phyloP scores from a whole-genome alignment of 2,329 filamentous ascomycete species.

The Pseudocercospora cruenta region DNA sequence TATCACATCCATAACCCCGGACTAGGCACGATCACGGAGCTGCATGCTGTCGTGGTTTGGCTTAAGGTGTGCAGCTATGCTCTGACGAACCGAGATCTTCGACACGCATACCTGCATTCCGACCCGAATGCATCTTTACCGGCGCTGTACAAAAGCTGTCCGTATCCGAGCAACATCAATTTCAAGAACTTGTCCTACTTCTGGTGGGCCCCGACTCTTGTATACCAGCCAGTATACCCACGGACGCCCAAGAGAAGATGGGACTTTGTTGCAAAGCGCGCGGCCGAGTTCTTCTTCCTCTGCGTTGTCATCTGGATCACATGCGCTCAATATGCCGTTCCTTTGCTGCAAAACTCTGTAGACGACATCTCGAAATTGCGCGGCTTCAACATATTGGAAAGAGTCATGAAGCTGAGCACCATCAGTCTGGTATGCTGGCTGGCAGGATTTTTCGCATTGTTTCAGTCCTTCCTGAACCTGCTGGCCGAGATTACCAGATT shows the following conservation, averaged over 20 bases:
- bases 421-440: slow-evolving; percentile 97
- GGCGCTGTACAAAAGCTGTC: slow-evolving; percentile 77
- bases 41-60: slow-evolving; percentile 94
- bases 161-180: slow-evolving; percentile 90
- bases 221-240: slow-evolving; percentile 96
- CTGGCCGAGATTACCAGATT: slow-evolving; percentile 88
- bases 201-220: slow-evolving; percentile 95
- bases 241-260: slow-evolving; percentile 80
- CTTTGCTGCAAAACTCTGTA: slow-evolving; percentile 85
- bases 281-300: slow-evolving; percentile 75
- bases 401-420: slow-evolving; percentile 91
- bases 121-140: slow-evolving; percentile 77
- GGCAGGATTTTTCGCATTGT: slow-evolving; percentile 93
- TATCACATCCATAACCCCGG: slow-evolving; percentile 89
- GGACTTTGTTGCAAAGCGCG: slow-evolving; percentile 82
- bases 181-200: slow-evolving; percentile 88
- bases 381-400: slow-evolving; percentile 79
- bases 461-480: slow-evolving; percentile 90
- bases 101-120: slow-evolving; percentile 74
- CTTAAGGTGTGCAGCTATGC: slow-evolving; percentile 95
- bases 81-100: slow-evolving; percentile 92
- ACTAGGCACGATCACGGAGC: slow-evolving; percentile 85
- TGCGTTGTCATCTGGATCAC: slow-evolving; percentile 86
- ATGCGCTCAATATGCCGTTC: slow-evolving; percentile 90
- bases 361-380: slow-evolving; percentile 83